Conservation (phyloP, 1,284 basidiomycete species). For the Trichosporon sp. region DNA sequence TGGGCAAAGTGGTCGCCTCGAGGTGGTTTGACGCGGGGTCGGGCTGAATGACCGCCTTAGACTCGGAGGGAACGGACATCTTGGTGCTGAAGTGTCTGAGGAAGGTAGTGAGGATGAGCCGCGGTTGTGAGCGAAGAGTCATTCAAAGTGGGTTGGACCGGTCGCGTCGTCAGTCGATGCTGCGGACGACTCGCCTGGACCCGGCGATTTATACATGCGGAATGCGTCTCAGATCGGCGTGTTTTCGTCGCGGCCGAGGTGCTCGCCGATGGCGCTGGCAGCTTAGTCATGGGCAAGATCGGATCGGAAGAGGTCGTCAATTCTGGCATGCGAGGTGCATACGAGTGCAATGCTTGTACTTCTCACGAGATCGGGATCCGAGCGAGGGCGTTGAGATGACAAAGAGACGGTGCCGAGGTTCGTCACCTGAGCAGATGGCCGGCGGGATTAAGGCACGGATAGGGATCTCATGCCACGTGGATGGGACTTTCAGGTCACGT, state of each 20-base stretch:
- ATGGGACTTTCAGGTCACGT: no score
- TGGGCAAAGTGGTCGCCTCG: neutral
- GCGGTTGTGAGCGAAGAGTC: neutral
- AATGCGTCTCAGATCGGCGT: neutral
- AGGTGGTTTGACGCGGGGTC: neutral
- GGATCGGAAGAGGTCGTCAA: neutral
- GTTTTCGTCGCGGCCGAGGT: neutral
- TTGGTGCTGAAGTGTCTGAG: neutral
- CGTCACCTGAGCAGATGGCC: no score
- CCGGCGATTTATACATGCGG: neutral
- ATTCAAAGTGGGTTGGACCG: neutral
- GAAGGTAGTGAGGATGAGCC: neutral
- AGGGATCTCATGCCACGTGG: no score
- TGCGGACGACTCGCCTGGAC: neutral
- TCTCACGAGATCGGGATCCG: neutral
- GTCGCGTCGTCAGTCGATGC: neutral
- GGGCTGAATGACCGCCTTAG: conserved; percentile 15
- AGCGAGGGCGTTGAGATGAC: neutral
- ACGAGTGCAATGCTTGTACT: neutral
- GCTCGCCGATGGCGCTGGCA: neutral
- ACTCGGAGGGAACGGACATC: conserved; percentile 1
- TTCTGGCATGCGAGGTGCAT: neutral
- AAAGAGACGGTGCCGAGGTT: neutral
- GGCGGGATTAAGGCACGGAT: no score
- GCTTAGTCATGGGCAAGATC: neutral